A percentile compares a stretch with the other conserved stretches of the same genome.
Evolutionary conservation across 192 early-diverging fungal species (phyloP).

Genomic region (Jimgerdemannia flammicorona): DNA sequence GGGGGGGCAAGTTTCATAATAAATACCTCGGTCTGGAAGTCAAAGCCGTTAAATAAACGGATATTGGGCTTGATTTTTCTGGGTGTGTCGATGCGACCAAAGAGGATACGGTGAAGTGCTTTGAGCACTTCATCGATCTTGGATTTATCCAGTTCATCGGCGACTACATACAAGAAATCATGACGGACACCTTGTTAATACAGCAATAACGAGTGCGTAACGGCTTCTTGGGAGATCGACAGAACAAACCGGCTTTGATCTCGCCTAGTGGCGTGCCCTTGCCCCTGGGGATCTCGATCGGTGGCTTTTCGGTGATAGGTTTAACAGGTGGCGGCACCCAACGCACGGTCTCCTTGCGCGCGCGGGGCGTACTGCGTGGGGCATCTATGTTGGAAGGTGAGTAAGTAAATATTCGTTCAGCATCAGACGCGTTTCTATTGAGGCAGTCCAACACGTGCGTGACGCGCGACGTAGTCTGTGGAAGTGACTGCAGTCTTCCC

Average conservation of each 20-base stretch:
- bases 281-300: conserved; percentile 16
- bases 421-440: neutral
- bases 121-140: conserved; percentile 21
- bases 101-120: conserved; percentile 19
- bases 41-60: conserved; percentile 17
- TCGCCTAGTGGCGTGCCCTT: conserved; percentile 24
- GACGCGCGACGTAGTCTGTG: neutral
- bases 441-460: neutral
- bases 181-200: neutral
- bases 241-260: conserved; percentile 24
- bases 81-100: conserved; percentile 15
- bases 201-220: neutral
- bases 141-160: conserved; percentile 13
- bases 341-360: conserved; percentile 30
- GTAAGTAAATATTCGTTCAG: neutral
- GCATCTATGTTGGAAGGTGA: neutral
- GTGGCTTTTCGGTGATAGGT: conserved; percentile 22
- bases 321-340: conserved; percentile 12
- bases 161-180: conserved; percentile 10
- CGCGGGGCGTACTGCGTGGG: conserved; percentile 12
- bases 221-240: neutral
- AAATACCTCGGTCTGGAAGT: conserved; percentile 14
- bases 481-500: neutral
- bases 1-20: neutral
- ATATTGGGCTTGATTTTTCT: conserved; percentile 18